phyloP scores from a whole-genome alignment of 257 asterid species.

The Verbena officinalis region DNA sequence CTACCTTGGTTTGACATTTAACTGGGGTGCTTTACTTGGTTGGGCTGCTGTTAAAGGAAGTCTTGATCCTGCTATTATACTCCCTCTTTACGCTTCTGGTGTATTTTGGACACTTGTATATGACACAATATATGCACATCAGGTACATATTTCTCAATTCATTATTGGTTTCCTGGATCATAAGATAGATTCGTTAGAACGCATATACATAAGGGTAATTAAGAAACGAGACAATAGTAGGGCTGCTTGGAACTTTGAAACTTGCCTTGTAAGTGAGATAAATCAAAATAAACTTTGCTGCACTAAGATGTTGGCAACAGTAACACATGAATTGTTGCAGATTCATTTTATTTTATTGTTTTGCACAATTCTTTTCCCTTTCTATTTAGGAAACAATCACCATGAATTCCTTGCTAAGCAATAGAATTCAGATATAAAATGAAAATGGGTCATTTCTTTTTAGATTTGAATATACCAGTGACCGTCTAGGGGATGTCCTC shows the following conservation, averaged over 20 bases:
- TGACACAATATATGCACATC: conserved; percentile 94
- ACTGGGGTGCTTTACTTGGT: conserved; percentile 86
- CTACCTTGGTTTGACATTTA: conserved; percentile 80
- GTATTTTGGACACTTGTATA: conserved; percentile 79
- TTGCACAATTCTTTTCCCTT: neutral
- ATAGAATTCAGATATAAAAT: conserved; percentile 9
- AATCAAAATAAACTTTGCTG: neutral
- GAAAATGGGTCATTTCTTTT: neutral
- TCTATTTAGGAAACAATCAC: neutral
- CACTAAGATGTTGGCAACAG: conserved; percentile 5
- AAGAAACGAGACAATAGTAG: conserved; percentile 7
- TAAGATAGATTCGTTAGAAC: neutral
- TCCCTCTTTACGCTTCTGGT: conserved; percentile 73
- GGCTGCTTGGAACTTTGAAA: conserved; percentile 4
- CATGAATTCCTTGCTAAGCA: conserved; percentile 15
- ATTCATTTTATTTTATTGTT: neutral
- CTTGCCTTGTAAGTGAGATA: conserved; percentile 13
- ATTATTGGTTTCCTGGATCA: conserved; percentile 1
- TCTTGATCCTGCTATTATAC: conserved; percentile 65
- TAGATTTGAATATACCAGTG: conserved; percentile 22
- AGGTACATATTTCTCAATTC: conserved; percentile 54
- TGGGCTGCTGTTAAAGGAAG: conserved; percentile 92
- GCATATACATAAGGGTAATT: neutral
- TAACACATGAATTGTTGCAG: neutral
- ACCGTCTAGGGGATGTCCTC: conserved; percentile 12